Base-by-base conservation (phyloP, 495 filamentous ascomycete genomes). In the Aspergillus saccharolyticus region DNA sequence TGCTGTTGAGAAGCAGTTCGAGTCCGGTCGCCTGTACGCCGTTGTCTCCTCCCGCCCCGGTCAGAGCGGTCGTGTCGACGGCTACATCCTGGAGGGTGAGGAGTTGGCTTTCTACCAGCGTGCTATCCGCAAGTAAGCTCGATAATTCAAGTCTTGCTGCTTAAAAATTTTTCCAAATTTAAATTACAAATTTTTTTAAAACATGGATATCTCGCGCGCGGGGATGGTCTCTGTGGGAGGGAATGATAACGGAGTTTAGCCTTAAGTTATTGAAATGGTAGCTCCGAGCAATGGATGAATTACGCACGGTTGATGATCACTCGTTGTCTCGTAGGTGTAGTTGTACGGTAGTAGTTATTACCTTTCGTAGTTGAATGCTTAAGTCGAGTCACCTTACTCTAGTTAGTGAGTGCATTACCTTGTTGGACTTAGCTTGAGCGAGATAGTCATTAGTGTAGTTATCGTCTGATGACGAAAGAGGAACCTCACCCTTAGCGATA, bases 41-140 rank as follows among this genome's bases (percentile, higher is more conserved):
- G 88, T 96, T 64, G 79, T 99, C 64, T 82, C 93, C 55, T 91
- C 87, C 68, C 84, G 94, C 70, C 94, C 94, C 53, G 94, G 94
- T 66, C 94, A 99, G 89, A 90, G 88, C 74, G 94, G 94, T 66
- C 91, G 94, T 75, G 81, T 82, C 61, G 94, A 99, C 76, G 94
- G 94, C 58, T 99, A 99, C 83, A 88, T 99, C 74, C 83, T 99
- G 59, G 94, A 99, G 87, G 94, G 94, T 65, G 94, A 99, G 70
- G 94, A 99, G 86, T 80, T 99, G 66, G 89, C 89, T 75, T 99
- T 99, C 89, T 99, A 99, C 89, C 90, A 94, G 85, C 85, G 85
- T 80, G 91, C 89, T 75, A 88, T 97, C 78, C 87, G 93, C 85
- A 97, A 94, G 85, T 97, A 97, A 83, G 63, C 58, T 58, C n/a